Evolutionary conservation across 2,329 filamentous ascomycete species (phyloP), one percentile per base, ranked within the genome.

Genomic region (Corynespora cassiicola): DNA sequence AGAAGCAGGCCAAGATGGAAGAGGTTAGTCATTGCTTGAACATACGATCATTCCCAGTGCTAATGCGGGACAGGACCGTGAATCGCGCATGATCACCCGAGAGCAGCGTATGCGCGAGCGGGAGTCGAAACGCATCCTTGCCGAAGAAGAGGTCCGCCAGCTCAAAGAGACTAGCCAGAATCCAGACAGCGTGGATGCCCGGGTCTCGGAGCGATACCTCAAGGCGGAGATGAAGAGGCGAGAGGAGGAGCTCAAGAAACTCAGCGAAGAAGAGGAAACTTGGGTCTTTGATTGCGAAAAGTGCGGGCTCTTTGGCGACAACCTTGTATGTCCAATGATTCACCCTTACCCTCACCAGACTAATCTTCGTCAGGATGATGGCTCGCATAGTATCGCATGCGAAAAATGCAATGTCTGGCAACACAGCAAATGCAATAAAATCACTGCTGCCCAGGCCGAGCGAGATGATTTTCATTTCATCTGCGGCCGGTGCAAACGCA

Each of bases 371-470:
- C 47, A 81, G 78, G 94, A 99, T 57, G 94, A 97, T 64, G 94
- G 94, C 22, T 86, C 89, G 6, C 91, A 96, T 63, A 96, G 90
- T 64, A 85, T 99, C 50, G 88, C 91, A 18, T 99, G 94, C 70
- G 94, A 99, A 63, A 85, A 79, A 52, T 99, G 94, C 75, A 95
- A 86, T 62, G 86, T 95, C 31, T 99, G 94, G 94, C 92, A 97
- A 65, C 94, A 99, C 63, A 95, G 90, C 75, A 89, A 87, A 57
- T 99, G 94, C 62, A 80, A 96, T 43, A 86, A 85, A 25, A 87
- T 97, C 48, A 80, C 81, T 29, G 81, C 95, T 56, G 74, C 79
- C 43, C 87, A 91, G 47, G 91, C 90, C 1, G 92, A 96, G 50
- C 78, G 84, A 30, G 83, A 89, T 2, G 88, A 95, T 51, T 97